Evolutionary conservation across 805 yeast genomes (phyloP), one percentile per base, ranked within the genome.

Genomic region (Peterozyma toletana): DNA sequence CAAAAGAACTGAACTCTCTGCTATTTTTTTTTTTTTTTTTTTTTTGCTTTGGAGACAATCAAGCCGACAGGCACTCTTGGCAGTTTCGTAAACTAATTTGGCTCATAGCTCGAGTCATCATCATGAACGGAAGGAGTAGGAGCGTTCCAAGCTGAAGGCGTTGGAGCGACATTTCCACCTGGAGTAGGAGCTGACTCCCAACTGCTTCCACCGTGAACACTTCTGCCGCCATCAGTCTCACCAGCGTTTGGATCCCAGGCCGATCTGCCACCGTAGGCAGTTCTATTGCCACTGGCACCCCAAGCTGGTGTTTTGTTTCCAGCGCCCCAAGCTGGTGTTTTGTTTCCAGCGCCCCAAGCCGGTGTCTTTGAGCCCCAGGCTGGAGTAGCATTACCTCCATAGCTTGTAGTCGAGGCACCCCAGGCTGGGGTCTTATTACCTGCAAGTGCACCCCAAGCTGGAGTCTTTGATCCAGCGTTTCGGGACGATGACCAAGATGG

Each of bases 391-490:
- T 44, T 43, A 38, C 51, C 41, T 31, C 56, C 55, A 7, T 48
- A 54, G 35, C 54, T 59, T 41, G 62, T 62, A 45, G 55, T 59
- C 3, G 57, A 57, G 11, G 58, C 44, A 29, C 57, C 56, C 83
- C 86, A 77, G 1, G 80, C 69, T 2, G 84, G 79, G 10, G 78
- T 71, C 49, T 57, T 66, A 2, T 74, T 74, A n/a, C 72, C 73
- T 5, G 27, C 27, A 5, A 21, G 27, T 4, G 27, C 27, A 21
- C 27, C 27, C 68, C 72, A 68, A 1, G 77, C 73, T 1, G 77
- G 75, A 1, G 75, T 69, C 39, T 58, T 59, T 17, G 64, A 62
- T 5, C 73, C 73, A 21, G 27, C 27, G 7, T 21, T 21, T 4
- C 27, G 27, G 30, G 60, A 45, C 46, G 49, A 39, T 11, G 57